phyloP scores from a whole-genome alignment of 208 protist genomes.

The Porcisia hertigi region DNA sequence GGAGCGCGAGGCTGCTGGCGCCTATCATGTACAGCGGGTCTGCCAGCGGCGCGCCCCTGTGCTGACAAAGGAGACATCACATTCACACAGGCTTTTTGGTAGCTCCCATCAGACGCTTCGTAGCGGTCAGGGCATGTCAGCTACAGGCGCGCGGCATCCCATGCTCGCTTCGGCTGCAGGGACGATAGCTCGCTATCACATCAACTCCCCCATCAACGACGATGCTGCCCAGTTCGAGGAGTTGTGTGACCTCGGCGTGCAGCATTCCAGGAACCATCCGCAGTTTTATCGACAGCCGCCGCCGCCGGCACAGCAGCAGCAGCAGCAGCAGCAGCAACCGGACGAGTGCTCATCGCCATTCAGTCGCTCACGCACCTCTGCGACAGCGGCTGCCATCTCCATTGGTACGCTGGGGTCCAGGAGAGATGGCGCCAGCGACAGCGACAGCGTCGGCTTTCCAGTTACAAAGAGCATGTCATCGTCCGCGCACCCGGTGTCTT shows the following conservation, averaged over 20 bases:
- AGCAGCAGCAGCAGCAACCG: not conserved
- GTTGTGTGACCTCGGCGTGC: not conserved
- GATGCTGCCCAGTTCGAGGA: not conserved
- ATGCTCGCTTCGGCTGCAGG: not conserved
- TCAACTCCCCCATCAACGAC: too few species aligned
- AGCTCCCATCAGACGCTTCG: not conserved
- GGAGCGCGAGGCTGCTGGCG: constrained; percentile 24
- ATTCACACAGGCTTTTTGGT: not conserved
- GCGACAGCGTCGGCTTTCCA: not conserved
- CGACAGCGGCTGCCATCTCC: not conserved
- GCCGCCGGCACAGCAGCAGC: not conserved
- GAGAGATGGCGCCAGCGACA: not conserved
- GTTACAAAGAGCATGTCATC: not conserved
- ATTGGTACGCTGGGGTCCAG: not conserved
- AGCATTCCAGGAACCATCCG: not conserved
- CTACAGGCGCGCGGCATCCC: not conserved
- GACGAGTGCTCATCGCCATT: not conserved
- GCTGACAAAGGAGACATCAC: constrained; percentile 21
- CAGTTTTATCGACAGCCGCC: not conserved
- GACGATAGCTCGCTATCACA: not conserved
- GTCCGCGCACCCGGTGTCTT: not conserved
- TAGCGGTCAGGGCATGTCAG: not conserved
- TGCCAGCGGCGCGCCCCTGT: constrained; percentile 16
- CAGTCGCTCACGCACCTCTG: not conserved
- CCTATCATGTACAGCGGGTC: constrained; percentile 30